These are phyloP conservation scores for Xylaria hypoxylon DNA, from an alignment of 2,329 filamentous ascomycete genomes.

Conservation along the genomic window DNA sequence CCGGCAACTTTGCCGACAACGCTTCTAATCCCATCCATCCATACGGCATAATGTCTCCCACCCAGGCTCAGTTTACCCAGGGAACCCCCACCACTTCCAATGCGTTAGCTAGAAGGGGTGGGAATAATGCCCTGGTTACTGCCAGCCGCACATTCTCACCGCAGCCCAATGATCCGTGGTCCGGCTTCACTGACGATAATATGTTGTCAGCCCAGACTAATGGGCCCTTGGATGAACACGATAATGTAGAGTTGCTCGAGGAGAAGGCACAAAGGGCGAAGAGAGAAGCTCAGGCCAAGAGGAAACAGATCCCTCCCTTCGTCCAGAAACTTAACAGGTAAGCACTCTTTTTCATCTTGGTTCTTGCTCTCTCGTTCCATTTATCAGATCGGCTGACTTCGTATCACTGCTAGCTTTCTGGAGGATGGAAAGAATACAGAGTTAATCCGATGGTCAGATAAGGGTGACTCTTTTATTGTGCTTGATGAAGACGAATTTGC, in stretches of 20 bases:
- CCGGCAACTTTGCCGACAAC: conserved; percentile 50
- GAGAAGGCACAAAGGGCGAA: conserved; percentile 84
- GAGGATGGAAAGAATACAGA: conserved; percentile 94
- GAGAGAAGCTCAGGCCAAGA: conserved; percentile 86
- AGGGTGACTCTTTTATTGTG: conserved; percentile 96
- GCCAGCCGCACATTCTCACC: conserved; percentile 47
- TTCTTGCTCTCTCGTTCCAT: not conserved
- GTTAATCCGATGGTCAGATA: conserved; percentile 95
- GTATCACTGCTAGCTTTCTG: conserved; percentile 75
- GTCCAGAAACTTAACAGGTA: conserved; percentile 98
- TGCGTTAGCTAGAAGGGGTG: conserved; percentile 64
- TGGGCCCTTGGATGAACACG: conserved; percentile 63
- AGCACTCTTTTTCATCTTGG: conserved; percentile 46
- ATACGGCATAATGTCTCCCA: conserved; percentile 48
- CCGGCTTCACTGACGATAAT: conserved; percentile 58
- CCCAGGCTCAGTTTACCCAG: conserved; percentile 52
- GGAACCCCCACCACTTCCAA: conserved; percentile 56
- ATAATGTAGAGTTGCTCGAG: conserved; percentile 83
- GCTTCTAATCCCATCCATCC: conserved; percentile 51
- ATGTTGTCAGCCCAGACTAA: conserved; percentile 54
- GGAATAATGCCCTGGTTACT: conserved; percentile 63
- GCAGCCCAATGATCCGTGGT: conserved; percentile 52
- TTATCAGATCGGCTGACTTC: conserved; percentile 13
- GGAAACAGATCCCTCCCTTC: conserved; percentile 97
- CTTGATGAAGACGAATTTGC: conserved; percentile 98